Base-by-base conservation (phyloP, 305 asterid species). In the Rubia peregrina region DNA sequence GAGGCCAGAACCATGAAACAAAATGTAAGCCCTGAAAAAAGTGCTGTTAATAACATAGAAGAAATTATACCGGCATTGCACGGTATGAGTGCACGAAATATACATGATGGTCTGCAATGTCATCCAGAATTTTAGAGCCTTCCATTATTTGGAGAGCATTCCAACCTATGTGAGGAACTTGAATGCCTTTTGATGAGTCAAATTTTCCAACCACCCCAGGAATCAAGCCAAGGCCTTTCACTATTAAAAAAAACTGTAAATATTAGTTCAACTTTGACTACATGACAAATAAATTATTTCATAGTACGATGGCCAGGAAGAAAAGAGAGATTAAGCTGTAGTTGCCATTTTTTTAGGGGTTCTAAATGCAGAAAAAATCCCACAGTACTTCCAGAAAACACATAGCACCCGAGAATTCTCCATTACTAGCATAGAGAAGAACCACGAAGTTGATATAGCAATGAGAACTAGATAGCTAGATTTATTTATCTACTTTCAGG, bases 141-240 rank as follows among this genome's bases (percentile, higher is more conserved):
- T 83, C 81, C 41, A 65, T 76, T 74, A 86, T 72, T 72, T 89
- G 78, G 75, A 93, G 79, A 61, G 96, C 93, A 84, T 94, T 90
- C 99, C 98, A 94, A 64, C 99, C 99, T 80, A 94, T 94, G 84
- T 94, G 99, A 77, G 99, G 99, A 74, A 94, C 96, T 70, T 84
- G 82, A 65, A 79, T 73, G 71, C 96, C 97, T 75, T 84, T 83
- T 70, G 97, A 87, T 21, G 99, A 87, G 83, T 94, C 98, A 78
- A 94, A 94, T 53, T 96, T 94, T 56, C 96, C 93, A 76, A 94
- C 96, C 26, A 85, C 80, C 41, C 99, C 99, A 72, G 99, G 99
- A 80, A 94, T 87, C 77, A 91, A 74, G 79, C 99, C 99, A 70
- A 94, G 96, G 71, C 99, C 98, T 82, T 84, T 85, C 78, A 94